Evolutionary conservation across 345 rosid species (phyloP).

Genomic region (Moricandia arvensis): DNA sequence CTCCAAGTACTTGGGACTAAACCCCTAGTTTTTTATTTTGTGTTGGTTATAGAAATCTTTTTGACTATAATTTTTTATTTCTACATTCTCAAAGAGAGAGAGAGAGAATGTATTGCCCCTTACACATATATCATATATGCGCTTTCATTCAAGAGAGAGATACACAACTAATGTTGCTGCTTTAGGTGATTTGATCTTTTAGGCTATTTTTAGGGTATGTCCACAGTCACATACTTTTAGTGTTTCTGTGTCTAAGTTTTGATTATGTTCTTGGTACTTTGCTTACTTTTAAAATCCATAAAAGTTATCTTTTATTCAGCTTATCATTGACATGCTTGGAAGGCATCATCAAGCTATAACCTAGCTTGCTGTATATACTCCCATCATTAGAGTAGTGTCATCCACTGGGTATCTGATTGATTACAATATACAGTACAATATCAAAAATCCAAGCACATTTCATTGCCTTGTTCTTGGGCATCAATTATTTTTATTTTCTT

Average conservation of each 20-base stretch:
- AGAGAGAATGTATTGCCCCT: constrained; percentile 31
- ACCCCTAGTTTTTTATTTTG: constrained; percentile 17
- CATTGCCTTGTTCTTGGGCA: too few relatives aligned
- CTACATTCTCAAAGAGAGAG: constrained; percentile 26
- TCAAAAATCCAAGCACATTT: too few relatives aligned
- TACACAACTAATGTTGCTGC: constrained; percentile 10
- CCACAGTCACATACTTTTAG: background rate
- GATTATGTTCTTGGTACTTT: background rate
- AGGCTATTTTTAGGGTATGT: constrained; percentile 6
- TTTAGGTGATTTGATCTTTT: constrained; percentile 17
- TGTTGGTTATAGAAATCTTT: constrained; percentile 2
- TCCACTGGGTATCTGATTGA: too few relatives aligned
- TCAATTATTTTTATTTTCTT: too few relatives aligned
- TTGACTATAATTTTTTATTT: constrained; percentile 18
- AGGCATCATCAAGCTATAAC: constrained; percentile 46
- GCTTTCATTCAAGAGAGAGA: constrained; percentile 6
- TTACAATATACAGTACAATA: too few relatives aligned
- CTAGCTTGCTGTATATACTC: background rate
- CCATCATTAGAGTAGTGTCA: too few relatives aligned
- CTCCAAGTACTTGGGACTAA: constrained; percentile 75
- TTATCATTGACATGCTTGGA: background rate
- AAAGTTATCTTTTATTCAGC: background rate
- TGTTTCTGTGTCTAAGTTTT: background rate
- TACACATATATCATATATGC: constrained; percentile 15
- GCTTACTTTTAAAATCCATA: background rate